Base-by-base conservation (phyloP, 352 stramenopile species). In the Phytophthora pini region DNA sequence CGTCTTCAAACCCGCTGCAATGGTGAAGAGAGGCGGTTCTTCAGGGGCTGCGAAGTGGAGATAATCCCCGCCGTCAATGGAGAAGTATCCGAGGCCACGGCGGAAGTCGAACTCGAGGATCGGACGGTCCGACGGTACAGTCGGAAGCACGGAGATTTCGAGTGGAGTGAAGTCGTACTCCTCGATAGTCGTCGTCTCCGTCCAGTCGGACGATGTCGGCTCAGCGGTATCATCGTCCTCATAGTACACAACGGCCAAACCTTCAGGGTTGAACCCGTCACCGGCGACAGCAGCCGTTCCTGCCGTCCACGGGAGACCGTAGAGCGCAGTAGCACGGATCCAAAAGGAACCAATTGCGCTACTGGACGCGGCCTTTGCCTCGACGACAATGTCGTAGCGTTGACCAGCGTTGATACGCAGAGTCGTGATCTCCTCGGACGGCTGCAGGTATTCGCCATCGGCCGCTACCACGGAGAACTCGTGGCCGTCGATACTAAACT, bases 401-500 rank as follows among this genome's bases (percentile, higher is more conserved):
- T 77, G 69, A 11, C 69, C 69, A 43, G 64, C 55, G 26, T 77
- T 77, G n/a, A 77, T 60, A 20, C 52, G 29, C 11, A 79, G 22
- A 2, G 51, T 71, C 26, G 58, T 79, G 67, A 75, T 65, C 20
- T 58, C 32, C 3, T 70, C 53, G 8, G 62, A 74, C 13, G 71
- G 62, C n/a, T 73, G 36, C 7, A 78, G 40, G 9, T 54, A 45
- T 32, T 72, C 60, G 12, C 66, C 53, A 20, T 78, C 70, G 31
- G 68, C 70, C 24, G 65, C 56, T 10, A 76, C 54, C 2, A 78
- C 66, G 10, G 48, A 65, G 44, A 79, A 70, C 34, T 61, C 41
- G 27, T 79, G 70, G 12, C 56, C 56, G 44, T 79, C 66, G 20
- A 79, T 70, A 41, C 70, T 76, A 46, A 79, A 72, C 17, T 76